Percentiles rank a stretch among this genome's conserved stretches.
These are phyloP conservation scores for Phylloporus arenicola DNA, from an alignment of 768 basidiomycete genomes.

Conservation along the genomic window DNA sequence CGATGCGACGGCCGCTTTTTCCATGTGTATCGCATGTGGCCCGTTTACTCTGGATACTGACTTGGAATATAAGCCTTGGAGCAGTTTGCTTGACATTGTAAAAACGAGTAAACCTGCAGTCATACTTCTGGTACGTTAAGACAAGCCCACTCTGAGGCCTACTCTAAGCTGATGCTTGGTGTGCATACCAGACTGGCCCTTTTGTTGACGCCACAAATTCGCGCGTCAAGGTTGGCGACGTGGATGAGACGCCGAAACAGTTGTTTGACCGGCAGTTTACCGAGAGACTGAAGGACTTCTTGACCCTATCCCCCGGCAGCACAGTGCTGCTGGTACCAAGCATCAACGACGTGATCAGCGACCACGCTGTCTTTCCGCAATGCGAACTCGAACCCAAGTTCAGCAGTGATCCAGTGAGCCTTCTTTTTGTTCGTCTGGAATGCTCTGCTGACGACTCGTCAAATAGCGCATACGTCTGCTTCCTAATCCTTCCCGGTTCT, in stretches of 20 bases:
- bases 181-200: conserved; percentile 67
- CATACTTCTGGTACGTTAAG: conserved; percentile 60
- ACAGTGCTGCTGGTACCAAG: conserved; percentile 78
- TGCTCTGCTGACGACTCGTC: not conserved
- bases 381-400: conserved; percentile 46
- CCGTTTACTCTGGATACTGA: conserved; percentile 82
- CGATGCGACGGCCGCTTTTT: conserved; percentile 43
- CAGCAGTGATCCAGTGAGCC: conserved; percentile 48
- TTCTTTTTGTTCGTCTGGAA: not conserved
- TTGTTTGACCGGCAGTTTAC: conserved; percentile 68
- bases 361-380: conserved; percentile 86
- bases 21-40: conserved; percentile 72
- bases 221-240: conserved; percentile 67
- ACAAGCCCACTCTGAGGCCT: not conserved
- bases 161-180: not conserved
- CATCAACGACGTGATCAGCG: conserved; percentile 71
- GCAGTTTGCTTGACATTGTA: conserved; percentile 56
- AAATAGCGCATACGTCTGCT: conserved; percentile 68
- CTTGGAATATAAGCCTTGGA: conserved; percentile 69
- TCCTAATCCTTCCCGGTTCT: conserved; percentile 83
- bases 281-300: conserved; percentile 48
- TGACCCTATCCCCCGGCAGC: conserved; percentile 60
- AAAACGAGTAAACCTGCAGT: conserved; percentile 64
- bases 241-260: conserved; percentile 55
- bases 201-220: conserved; percentile 82